phyloP scores from a whole-genome alignment of 1,284 basidiomycete species.

The Apiotrichum domesticum region DNA sequence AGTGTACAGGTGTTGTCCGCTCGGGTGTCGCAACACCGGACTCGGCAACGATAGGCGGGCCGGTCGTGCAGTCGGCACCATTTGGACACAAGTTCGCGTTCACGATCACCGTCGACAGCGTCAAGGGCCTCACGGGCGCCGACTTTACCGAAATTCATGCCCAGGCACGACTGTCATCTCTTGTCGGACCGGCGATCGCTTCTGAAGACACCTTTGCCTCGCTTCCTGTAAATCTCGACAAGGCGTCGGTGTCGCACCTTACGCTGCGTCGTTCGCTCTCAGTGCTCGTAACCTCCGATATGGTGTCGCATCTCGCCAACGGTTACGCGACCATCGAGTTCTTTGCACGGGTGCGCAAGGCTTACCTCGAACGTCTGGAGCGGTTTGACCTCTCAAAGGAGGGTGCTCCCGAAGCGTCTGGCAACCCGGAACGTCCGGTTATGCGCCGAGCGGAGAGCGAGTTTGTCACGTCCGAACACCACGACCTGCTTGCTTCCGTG shows the following conservation, averaged over 20 bases:
- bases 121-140: constrained; percentile 75
- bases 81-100: constrained; percentile 73
- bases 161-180: constrained; percentile 74
- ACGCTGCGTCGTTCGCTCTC: constrained; percentile 74
- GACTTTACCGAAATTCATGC: constrained; percentile 78
- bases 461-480: constrained; percentile 77
- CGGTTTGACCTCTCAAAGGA: constrained; percentile 49
- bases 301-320: constrained; percentile 61
- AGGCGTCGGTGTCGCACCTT: constrained; percentile 65
- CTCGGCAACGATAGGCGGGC: constrained; percentile 8
- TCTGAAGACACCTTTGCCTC: constrained; percentile 81
- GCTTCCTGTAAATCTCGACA: constrained; percentile 63
- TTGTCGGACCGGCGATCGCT: constrained; percentile 61
- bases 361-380: constrained; percentile 79
- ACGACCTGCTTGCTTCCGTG: constrained; percentile 81
- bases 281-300: constrained; percentile 65
- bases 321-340: constrained; percentile 81
- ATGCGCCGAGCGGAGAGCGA: constrained; percentile 89
- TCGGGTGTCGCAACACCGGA: constrained; percentile 37
- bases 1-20: constrained; percentile 28
- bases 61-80: constrained; percentile 42
- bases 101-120: constrained; percentile 71
- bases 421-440: constrained; percentile 45
- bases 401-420: background rate
- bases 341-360: constrained; percentile 70